Evolutionary conservation across 495 filamentous ascomycete species (phyloP).

Genomic region (Daldinia caldariorum): DNA sequence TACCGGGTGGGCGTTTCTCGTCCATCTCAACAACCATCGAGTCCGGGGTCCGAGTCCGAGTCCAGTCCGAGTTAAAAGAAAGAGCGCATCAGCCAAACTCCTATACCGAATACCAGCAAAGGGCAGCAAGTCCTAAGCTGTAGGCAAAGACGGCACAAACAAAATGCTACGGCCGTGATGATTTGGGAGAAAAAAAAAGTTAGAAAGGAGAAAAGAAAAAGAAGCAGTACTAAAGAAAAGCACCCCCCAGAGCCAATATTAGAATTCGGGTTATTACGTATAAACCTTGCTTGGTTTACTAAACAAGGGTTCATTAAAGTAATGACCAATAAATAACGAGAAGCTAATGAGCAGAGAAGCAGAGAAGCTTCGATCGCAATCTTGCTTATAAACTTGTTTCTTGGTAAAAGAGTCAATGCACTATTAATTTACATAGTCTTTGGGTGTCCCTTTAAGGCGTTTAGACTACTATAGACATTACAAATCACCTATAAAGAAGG

Average conservation of each 20-base stretch:
- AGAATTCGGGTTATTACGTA: conserved; percentile 35
- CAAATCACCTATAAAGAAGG: conserved; percentile 9
- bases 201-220: conserved; percentile 15
- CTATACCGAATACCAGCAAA: conserved; percentile 13
- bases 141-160: conserved; percentile 21
- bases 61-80: conserved; percentile 14
- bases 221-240: conserved; percentile 1
- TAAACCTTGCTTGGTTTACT: conserved; percentile 21
- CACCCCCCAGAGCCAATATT: conserved; percentile 36
- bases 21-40: conserved; percentile 48
- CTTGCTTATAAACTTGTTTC: conserved; percentile 5
- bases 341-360: conserved; percentile 9
- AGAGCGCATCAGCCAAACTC: conserved; percentile 13
- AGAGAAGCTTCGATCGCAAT: conserved; percentile 28
- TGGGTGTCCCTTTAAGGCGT: neutral
- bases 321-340: conserved; percentile 21
- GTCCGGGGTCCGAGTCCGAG: conserved; percentile 2
- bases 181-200: conserved; percentile 2
- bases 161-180: conserved; percentile 12
- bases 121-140: conserved; percentile 8
- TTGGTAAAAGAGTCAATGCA: conserved; percentile 21
- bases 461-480: neutral
- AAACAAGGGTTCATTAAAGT: conserved; percentile 26
- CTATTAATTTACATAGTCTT: conserved; percentile 8
- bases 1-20: conserved; percentile 38